A percentile compares a stretch with the other conserved stretches of the same genome.
Conservation (phyloP, 495 filamentous ascomycete genomes). For the Cairneyella variabilis region DNA sequence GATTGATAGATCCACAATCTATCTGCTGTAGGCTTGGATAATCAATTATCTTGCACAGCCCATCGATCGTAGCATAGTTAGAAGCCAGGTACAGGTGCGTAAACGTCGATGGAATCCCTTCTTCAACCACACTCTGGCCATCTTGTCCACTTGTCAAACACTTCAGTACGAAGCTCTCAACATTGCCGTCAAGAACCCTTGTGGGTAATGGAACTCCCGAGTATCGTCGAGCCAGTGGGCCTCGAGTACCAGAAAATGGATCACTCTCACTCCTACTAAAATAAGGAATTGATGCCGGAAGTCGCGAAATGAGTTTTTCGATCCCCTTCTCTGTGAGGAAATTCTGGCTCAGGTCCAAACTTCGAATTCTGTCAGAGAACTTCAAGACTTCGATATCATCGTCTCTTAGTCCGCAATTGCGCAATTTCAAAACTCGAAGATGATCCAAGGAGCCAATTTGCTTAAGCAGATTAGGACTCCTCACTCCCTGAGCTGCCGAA, state of each 20-base stretch:
- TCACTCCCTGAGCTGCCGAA: conserved; percentile 53
- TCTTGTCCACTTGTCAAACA: conserved; percentile 6
- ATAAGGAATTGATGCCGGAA: conserved; percentile 10
- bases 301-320: conserved; percentile 42
- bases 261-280: too few relatives aligned
- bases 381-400: conserved; percentile 49
- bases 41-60: conserved; percentile 1
- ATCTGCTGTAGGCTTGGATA: conserved; percentile 29
- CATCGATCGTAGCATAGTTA: conserved; percentile 15
- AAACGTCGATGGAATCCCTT: conserved; percentile 13
- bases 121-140: conserved; percentile 8
- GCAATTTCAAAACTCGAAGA: conserved; percentile 57
- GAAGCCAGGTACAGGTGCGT: conserved; percentile 11
- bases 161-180: conserved; percentile 8
- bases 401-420: conserved; percentile 53
- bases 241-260: not conserved
- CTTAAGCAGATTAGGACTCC: conserved; percentile 46
- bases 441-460: conserved; percentile 38
- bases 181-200: not conserved
- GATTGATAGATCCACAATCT: conserved; percentile 51
- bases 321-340: conserved; percentile 54
- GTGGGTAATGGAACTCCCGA: not conserved
- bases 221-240: not conserved
- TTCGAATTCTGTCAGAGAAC: conserved; percentile 49
- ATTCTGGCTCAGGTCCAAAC: conserved; percentile 58